Evolutionary conservation across 495 filamentous ascomycete genomes (phyloP), one percentile per base, ranked within the genome.

Genomic region (Evernia prunastri): DNA sequence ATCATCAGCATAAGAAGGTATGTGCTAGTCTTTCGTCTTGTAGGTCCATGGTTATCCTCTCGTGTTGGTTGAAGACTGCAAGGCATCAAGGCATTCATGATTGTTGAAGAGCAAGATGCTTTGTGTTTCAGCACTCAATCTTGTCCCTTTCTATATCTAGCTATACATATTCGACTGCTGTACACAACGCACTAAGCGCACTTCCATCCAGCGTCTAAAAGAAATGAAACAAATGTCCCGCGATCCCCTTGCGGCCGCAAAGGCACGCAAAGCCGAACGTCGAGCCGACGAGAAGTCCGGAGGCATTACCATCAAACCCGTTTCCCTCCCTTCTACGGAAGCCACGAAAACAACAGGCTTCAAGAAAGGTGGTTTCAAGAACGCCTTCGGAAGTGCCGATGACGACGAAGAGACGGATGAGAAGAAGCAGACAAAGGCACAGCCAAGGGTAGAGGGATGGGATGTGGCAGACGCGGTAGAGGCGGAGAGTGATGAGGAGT

Each of bases 251-350:
- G 79, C 83, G 4, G 76, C 80, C 12, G 77, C 79, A 56, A 86
- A 87, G 68, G 87, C 88, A 12, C 79, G 87, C 35, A 84, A 84
- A 68, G 86, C 87, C 36, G 89, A 91, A 73, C 82, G 83, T 59
- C 88, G 87, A 68, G 84, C 86, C 36, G 86, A 89, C 69, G 78
- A 78, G 43, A 76, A 82, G 60, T 77, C 79, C 29, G 81, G 79
- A 23, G 80, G 76, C 17, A 63, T 70, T n/a, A 60, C 56, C n/a
- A 70, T 68, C 1, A 66, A 70, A 42, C 68, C 68, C 1, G 51
- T 68, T 18, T 68, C 68, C 18, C 49, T 66, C 2, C 56, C 60
- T 20, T 47, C 64, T 20, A 40, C 65, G 2, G 60, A 45, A 11
- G 49, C 42, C 15, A 36, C 12, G 4, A 58, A 61, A 17, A 18